These are phyloP conservation scores for Leishmania major DNA, from an alignment of 208 protist genomes.

Conservation along the genomic window DNA sequence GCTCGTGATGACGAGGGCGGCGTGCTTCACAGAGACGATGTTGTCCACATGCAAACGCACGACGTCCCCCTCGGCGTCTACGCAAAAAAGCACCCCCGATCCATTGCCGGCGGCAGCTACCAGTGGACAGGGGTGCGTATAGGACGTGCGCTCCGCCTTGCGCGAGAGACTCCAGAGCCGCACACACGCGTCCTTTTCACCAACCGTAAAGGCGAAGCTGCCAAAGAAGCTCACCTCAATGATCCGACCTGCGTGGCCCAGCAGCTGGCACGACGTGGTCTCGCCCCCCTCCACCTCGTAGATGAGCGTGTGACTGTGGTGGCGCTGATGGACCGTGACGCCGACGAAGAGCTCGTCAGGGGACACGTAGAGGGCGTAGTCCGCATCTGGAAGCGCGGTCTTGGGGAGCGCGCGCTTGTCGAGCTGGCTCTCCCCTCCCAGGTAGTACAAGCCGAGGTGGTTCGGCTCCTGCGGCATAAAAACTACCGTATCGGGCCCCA, in stretches of 20 bases:
- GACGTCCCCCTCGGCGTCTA: conserved; percentile 47
- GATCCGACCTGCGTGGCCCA: conserved; percentile 49
- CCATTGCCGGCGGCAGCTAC: conserved; percentile 31
- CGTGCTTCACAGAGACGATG: conserved; percentile 48
- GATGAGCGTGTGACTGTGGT: conserved; percentile 37
- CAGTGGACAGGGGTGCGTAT: conserved; percentile 51
- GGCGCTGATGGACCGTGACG: conserved; percentile 27
- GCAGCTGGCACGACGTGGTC: conserved; percentile 45
- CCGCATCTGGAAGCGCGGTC: conserved; percentile 24
- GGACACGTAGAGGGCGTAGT: conserved; percentile 29
- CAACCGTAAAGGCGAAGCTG: conserved; percentile 61
- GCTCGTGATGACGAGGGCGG: conserved; percentile 41
- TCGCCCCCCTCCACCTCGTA: conserved; percentile 35
- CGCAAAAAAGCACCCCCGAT: conserved; percentile 45
- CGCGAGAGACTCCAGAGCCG: conserved; percentile 68
- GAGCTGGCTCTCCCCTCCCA: conserved; percentile 16
- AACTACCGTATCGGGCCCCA: conserved; percentile 41
- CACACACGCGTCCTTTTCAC: conserved; percentile 46
- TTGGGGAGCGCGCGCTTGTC: conserved; percentile 32
- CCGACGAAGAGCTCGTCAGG: conserved; percentile 33
- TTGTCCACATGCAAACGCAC: conserved; percentile 56
- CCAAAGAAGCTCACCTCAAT: conserved; percentile 55
- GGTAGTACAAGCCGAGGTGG: conserved; percentile 23
- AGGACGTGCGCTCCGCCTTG: conserved; percentile 61
- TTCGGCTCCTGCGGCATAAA: conserved; percentile 26